Evolutionary conservation across 176 grass and related monocot species (phyloP).

Genomic region (Tuctoria greenei): DNA sequence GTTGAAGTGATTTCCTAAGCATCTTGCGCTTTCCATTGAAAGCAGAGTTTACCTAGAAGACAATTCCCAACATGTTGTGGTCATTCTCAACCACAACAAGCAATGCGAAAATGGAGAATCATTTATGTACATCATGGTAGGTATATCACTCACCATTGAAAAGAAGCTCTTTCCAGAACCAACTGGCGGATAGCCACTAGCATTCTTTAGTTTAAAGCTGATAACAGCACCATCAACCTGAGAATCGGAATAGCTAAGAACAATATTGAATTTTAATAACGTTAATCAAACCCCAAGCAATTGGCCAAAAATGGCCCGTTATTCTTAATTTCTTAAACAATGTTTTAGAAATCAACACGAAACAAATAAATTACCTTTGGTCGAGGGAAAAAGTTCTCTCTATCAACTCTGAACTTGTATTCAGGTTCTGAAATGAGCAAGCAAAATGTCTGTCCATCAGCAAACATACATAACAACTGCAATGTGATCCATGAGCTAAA

Average conservation of each 20-base stretch:
- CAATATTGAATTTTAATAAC: neutral
- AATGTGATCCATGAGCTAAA: neutral
- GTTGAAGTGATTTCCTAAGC: slow-evolving; percentile 86
- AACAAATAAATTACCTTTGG: slow-evolving; percentile 62
- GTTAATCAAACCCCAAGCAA: neutral
- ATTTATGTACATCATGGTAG: neutral
- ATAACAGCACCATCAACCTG: slow-evolving; percentile 94
- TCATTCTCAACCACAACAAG: neutral
- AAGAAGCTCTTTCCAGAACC: slow-evolving; percentile 80
- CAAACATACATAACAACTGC: neutral
- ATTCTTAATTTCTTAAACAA: neutral
- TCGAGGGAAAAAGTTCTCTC: slow-evolving; percentile 75
- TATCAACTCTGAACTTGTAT: slow-evolving; percentile 82
- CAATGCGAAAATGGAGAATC: neutral
- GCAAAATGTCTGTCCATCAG: neutral
- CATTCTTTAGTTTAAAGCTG: slow-evolving; percentile 80
- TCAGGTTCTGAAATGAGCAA: slow-evolving; percentile 71
- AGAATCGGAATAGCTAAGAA: slow-evolving; percentile 14
- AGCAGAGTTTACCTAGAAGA: slow-evolving; percentile 73
- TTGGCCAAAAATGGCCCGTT: neutral
- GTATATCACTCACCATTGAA: slow-evolving; percentile 58
- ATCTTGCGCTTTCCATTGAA: slow-evolving; percentile 98
- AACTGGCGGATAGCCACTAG: slow-evolving; percentile 66
- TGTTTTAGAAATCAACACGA: neutral
- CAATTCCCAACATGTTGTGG: neutral